phyloP scores from a whole-genome alignment of 305 asterid species.

The Solanum hybrid region DNA sequence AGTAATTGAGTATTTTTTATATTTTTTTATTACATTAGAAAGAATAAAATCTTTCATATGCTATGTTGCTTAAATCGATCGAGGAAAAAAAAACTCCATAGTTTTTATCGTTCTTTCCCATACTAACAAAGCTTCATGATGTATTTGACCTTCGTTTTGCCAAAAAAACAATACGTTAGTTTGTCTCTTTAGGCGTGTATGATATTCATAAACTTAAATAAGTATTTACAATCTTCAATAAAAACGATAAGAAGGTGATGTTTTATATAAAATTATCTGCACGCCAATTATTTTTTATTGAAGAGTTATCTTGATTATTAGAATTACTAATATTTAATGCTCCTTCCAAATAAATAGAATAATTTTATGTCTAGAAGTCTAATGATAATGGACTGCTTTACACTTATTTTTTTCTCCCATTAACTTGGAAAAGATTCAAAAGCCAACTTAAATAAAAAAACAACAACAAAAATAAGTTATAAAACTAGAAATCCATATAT shows the following conservation, averaged over 20 bases:
- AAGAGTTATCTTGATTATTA: background rate
- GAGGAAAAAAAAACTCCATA: background rate
- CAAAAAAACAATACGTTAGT: background rate
- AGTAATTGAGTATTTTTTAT: background rate
- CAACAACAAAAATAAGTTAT: background rate
- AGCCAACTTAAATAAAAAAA: background rate
- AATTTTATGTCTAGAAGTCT: background rate
- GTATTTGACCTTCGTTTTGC: background rate
- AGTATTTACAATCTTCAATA: background rate
- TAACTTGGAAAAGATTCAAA: background rate
- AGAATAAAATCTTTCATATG: background rate
- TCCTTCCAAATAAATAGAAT: background rate
- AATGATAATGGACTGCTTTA: background rate
- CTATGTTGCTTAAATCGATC: background rate
- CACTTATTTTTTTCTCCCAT: background rate
- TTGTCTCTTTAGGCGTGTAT: background rate
- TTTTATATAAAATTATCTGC: background rate
- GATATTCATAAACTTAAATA: background rate
- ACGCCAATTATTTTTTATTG: background rate
- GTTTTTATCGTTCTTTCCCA: background rate
- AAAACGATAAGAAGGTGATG: background rate
- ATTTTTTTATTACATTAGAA: background rate
- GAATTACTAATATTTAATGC: background rate
- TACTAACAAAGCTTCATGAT: background rate
- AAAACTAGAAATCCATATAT: background rate